Evolutionary conservation across 2,329 filamentous ascomycete genomes (phyloP).

Genomic region (Tolypocladium ovalisporum): DNA sequence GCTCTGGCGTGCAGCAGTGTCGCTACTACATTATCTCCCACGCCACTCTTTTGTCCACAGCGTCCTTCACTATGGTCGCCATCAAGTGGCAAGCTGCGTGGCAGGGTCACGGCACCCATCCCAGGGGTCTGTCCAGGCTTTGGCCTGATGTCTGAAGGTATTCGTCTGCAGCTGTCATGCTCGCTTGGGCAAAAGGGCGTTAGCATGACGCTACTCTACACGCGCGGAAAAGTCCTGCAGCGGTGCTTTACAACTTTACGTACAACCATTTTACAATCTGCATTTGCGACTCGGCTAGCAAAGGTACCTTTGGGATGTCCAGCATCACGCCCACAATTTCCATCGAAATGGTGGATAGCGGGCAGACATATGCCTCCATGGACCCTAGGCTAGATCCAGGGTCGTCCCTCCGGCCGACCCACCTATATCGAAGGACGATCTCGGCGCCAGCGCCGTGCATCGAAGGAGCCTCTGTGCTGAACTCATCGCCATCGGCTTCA

Average conservation of each 20-base stretch:
- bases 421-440: constrained; percentile 16
- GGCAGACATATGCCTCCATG: not conserved
- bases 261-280: not conserved
- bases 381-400: constrained; percentile 8
- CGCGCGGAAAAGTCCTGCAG: not conserved
- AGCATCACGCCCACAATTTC: not conserved
- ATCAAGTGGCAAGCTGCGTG: not conserved
- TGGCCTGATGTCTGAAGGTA: not conserved
- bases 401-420: constrained; percentile 14
- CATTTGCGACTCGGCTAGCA: not conserved
- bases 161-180: not conserved
- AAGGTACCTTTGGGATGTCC: not conserved
- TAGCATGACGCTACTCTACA: not conserved
- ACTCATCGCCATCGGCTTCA: not conserved
- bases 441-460: constrained; percentile 5
- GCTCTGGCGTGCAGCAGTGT: not conserved
- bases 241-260: constrained; percentile 1
- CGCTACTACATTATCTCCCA: not conserved
- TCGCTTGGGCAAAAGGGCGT: not conserved
- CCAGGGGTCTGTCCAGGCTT: not conserved
- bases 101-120: not conserved
- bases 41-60: not conserved
- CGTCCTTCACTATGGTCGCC: not conserved
- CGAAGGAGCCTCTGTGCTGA: not conserved
- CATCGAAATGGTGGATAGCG: not conserved